Conservation (phyloP, 371 early-diverging fungal species). For the Antonospora locustae region DNA sequence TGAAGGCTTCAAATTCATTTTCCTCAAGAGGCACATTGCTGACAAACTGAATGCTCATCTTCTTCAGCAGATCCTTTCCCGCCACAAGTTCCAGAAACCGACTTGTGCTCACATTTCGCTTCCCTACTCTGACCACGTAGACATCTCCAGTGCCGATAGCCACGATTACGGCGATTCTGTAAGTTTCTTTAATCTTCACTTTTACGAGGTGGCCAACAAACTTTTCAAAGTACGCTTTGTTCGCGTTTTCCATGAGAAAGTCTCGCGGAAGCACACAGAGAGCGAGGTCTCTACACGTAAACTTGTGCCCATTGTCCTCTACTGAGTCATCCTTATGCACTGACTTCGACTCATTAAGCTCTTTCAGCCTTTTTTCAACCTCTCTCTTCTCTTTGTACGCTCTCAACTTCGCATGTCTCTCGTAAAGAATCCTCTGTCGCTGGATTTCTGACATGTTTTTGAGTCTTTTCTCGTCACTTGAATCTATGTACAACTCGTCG, state of each 20-base stretch:
- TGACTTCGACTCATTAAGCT: slow-evolving; percentile 6
- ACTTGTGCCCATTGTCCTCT: background rate
- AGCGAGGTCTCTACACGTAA: slow-evolving; percentile 9
- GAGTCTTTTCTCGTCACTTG: slow-evolving; percentile 33
- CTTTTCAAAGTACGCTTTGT: slow-evolving; percentile 27
- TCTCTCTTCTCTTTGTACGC: slow-evolving; percentile 41
- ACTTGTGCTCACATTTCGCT: slow-evolving; percentile 24
- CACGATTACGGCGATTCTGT: slow-evolving; percentile 36
- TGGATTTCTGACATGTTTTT: slow-evolving; percentile 35
- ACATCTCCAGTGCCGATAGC: slow-evolving; percentile 28
- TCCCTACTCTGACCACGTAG: slow-evolving; percentile 24
- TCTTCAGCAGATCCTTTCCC: slow-evolving; percentile 24
- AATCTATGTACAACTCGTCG: slow-evolving; percentile 19
- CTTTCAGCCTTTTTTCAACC: slow-evolving; percentile 14
- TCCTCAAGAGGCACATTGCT: slow-evolving; percentile 26
- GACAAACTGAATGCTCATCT: slow-evolving; percentile 34
- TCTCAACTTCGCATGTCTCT: slow-evolving; percentile 29
- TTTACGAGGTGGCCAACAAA: slow-evolving; percentile 37
- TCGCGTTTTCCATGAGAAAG: slow-evolving; percentile 29
- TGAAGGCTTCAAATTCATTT: slow-evolving; percentile 43
- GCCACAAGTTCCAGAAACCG: slow-evolving; percentile 25
- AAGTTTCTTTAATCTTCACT: slow-evolving; percentile 29
- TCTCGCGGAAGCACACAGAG: slow-evolving; percentile 38
- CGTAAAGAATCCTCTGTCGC: slow-evolving; percentile 45
- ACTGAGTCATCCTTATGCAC: background rate